Base-by-base conservation (phyloP, 345 rosid species). In the Acer campestre region DNA sequence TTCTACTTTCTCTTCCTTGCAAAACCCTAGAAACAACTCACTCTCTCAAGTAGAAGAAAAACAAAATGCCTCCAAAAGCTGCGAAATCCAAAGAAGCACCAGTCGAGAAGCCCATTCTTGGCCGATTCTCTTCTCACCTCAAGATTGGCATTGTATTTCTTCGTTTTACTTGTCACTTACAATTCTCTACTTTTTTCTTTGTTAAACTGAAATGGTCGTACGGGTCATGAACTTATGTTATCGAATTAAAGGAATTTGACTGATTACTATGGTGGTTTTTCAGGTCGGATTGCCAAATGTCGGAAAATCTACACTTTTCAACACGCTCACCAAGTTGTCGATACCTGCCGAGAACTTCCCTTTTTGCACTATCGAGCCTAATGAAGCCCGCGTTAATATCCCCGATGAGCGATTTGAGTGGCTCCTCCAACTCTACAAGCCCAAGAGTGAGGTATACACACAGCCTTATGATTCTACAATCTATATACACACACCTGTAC, bases 321-420 rank as follows among this genome's bases (percentile, higher is more conserved):
- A 96, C 84, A 92, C 99, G 12, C 94, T 96, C 40, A 96, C 98
- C 0, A 96, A 96, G 91, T 80, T 96, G 58, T 81, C 97, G 0
- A 96, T 96, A 66, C 99, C 99, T 6, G 99, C 99, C 10, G 99
- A 96, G 90, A 96, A 94, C 80, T 96, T 96, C 80, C 99, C 99
- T 0, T 96, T 96, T 78, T 96, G 99, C 80, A 96, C 97, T 70
- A 96, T 94, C 42, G 98, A 96, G 79, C 99, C 99, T 17, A 96
- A 96, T 55, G 97, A 96, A 82, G 99, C 99, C 14, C 89, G 99
- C 9, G 94, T 96, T 48, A 84, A 91, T 77, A 82, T 96, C 74
- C 99, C 99, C 0, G 99, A 96, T 71, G 98, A 94, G 80, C 84
- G 98, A 73, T 96, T 96, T 23, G 93, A 94, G 22, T 96, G 99